A percentile compares a stretch with the other conserved stretches of the same genome.
Evolutionary conservation across 2,329 filamentous ascomycete genomes (phyloP).

Genomic region (Zopfia rhizophila): DNA sequence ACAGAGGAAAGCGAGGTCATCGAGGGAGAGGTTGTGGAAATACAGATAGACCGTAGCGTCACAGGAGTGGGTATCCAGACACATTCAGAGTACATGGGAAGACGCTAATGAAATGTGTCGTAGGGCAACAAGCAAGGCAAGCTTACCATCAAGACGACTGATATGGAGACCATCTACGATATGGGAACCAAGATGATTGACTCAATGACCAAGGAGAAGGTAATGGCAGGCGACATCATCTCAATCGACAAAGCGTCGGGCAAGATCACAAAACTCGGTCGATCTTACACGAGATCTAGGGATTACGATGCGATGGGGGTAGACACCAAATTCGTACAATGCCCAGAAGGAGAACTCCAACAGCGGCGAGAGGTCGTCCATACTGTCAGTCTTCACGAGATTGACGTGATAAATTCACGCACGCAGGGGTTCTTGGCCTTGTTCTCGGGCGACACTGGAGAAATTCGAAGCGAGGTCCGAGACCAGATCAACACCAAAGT

Average conservation of each 20-base stretch:
- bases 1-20: conserved; percentile 99
- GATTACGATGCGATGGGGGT: conserved; percentile 99
- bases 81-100: neutral
- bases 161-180: conserved; percentile 99
- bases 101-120: conserved; percentile 21
- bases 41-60: conserved; percentile 96
- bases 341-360: conserved; percentile 95
- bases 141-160: conserved; percentile 98
- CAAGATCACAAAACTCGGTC: conserved; percentile 96
- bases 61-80: conserved; percentile 70
- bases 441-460: conserved; percentile 97
- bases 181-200: conserved; percentile 99
- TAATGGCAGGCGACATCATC: conserved; percentile 98
- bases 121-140: conserved; percentile 96
- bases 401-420: conserved; percentile 98
- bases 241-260: conserved; percentile 98
- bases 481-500: conserved; percentile 99
- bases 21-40: conserved; percentile 98
- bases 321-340: conserved; percentile 98
- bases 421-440: conserved; percentile 98
- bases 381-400: conserved; percentile 96
- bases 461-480: conserved; percentile 95
- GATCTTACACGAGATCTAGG: conserved; percentile 91
- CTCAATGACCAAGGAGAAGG: conserved; percentile 98
- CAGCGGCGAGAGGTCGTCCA: conserved; percentile 97